Percentiles rank a stretch among this genome's conserved stretches.
Evolutionary conservation across 106 monocot genomes (phyloP).

Genomic region (Xerophyta viscosa): DNA sequence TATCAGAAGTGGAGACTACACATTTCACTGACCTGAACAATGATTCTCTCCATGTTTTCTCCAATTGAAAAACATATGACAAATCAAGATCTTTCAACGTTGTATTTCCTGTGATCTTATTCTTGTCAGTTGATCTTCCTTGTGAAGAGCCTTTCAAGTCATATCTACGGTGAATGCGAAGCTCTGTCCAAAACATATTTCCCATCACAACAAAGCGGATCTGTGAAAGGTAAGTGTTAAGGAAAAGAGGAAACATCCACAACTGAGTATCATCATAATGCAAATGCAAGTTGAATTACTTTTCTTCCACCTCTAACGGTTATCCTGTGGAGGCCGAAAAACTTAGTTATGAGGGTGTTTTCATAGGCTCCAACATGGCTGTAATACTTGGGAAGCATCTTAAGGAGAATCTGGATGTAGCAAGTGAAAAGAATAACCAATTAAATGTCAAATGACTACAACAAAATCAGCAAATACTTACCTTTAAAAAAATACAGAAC

Average conservation of each 20-base stretch:
- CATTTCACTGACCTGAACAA: constrained; percentile 68
- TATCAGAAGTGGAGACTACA: too few species aligned
- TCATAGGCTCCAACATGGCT: constrained; percentile 78
- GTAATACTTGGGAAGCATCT: constrained; percentile 91
- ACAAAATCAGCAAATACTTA: too few species aligned
- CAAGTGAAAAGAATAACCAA: not conserved
- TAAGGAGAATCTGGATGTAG: constrained; percentile 52
- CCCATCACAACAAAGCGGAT: constrained; percentile 98
- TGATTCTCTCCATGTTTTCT: constrained; percentile 87
- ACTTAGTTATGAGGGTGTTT: constrained; percentile 94
- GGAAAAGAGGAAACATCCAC: constrained; percentile 6
- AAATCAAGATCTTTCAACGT: constrained; percentile 96
- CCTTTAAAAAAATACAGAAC: too few species aligned
- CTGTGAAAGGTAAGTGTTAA: constrained; percentile 27
- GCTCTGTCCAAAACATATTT: constrained; percentile 95
- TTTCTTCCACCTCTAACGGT: constrained; percentile 57
- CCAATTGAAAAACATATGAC: constrained; percentile 74
- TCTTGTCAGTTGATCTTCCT: constrained; percentile 65
- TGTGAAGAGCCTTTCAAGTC: constrained; percentile 91
- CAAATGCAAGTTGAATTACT: constrained; percentile 28
- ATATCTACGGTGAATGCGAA: constrained; percentile 75
- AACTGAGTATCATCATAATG: not conserved
- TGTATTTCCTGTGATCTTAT: constrained; percentile 61
- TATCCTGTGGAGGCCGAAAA: constrained; percentile 89
- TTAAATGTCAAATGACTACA: not conserved